A percentile compares a stretch with the other conserved stretches of the same genome.
phyloP scores from a whole-genome alignment of 768 basidiomycete genomes.

The Flagelloscypha sp. region DNA sequence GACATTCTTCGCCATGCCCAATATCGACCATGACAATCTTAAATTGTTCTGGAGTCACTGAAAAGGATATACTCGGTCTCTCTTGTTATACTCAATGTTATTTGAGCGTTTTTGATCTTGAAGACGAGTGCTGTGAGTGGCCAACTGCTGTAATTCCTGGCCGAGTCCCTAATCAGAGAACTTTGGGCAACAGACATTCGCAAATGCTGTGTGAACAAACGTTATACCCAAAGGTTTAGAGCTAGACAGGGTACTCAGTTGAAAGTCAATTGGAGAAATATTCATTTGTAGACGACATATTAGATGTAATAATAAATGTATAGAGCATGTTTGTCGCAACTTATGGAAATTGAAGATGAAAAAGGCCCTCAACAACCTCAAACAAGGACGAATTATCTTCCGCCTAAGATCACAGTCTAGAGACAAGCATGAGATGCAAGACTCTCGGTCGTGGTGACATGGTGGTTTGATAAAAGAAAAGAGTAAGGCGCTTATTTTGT shows the following conservation, averaged over 20 bases:
- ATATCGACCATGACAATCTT: slow-evolving; percentile 43
- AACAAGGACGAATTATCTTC: slow-evolving; percentile 45
- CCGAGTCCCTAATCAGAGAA: background rate
- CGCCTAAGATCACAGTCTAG: slow-evolving; percentile 10
- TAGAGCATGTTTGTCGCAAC: slow-evolving; percentile 24
- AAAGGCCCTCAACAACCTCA: slow-evolving; percentile 55
- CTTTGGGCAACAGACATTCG: no score
- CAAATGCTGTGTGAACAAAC: no score
- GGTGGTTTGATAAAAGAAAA: no score
- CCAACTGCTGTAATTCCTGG: background rate
- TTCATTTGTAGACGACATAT: slow-evolving; percentile 13
- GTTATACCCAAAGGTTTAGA: no score
- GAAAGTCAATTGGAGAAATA: slow-evolving; percentile 5
- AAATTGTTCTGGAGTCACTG: slow-evolving; percentile 49
- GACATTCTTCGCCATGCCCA: slow-evolving; percentile 14
- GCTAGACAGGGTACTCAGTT: no score
- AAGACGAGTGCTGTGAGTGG: slow-evolving; percentile 52
- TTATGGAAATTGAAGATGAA: slow-evolving; percentile 59
- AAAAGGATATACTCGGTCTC: slow-evolving; percentile 44
- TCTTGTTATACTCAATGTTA: slow-evolving; percentile 39
- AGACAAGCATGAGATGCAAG: no score
- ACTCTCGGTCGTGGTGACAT: no score
- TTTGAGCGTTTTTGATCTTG: slow-evolving; percentile 29
- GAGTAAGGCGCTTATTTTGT: no score
- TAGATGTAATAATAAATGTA: slow-evolving; percentile 18